Evolutionary conservation across 768 basidiomycete species (phyloP).

Genomic region (Mycena metata): DNA sequence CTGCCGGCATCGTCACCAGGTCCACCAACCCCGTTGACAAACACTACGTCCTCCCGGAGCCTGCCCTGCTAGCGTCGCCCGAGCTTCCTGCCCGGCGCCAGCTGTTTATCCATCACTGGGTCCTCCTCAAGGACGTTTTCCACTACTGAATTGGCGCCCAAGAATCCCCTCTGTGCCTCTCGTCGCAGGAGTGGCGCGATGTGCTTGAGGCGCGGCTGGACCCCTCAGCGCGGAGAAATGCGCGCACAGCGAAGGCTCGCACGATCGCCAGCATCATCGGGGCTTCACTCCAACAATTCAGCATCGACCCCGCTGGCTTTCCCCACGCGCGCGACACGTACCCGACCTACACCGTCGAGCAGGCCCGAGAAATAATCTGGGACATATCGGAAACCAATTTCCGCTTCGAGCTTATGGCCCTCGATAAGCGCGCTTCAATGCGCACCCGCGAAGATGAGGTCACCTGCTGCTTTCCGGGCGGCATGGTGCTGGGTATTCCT

Average conservation of each 20-base stretch:
- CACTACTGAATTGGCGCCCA: neutral
- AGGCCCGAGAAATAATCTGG: neutral
- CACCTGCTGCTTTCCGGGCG: neutral
- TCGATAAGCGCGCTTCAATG: neutral
- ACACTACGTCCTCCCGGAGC: slow-evolving; percentile 8
- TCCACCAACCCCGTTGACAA: neutral
- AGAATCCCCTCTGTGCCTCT: neutral
- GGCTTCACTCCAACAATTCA: neutral
- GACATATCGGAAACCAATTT: slow-evolving; percentile 7
- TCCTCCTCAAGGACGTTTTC: neutral
- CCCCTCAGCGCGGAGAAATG: no score
- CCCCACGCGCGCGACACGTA: neutral
- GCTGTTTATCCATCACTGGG: slow-evolving; percentile 1
- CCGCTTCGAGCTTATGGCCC: slow-evolving; percentile 1
- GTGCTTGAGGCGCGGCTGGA: neutral
- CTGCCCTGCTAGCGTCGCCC: slow-evolving; percentile 1
- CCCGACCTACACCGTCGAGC: no score
- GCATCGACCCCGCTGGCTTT: neutral
- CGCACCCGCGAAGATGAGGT: neutral
- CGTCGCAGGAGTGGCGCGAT: slow-evolving; percentile 17
- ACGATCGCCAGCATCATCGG: neutral
- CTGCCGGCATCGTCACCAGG: neutral
- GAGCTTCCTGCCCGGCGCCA: neutral
- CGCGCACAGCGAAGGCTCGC: neutral
- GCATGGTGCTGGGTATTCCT: neutral